Conservation (phyloP, 768 basidiomycete species). For the Mycena latifolia region DNA sequence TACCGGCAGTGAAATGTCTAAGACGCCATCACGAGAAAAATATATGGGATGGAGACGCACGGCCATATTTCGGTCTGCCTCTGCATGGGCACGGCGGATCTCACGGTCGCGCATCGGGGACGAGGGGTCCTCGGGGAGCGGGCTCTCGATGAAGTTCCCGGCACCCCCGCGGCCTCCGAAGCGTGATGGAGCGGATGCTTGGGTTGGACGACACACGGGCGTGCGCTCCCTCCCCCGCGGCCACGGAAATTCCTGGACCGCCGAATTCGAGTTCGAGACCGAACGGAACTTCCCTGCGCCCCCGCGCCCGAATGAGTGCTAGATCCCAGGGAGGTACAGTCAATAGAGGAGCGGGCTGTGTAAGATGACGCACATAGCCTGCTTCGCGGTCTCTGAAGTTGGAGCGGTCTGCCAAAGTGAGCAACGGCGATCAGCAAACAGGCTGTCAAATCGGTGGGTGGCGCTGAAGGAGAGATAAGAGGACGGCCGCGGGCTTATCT, state of each 20-base stretch:
- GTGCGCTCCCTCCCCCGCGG: conserved; percentile 28
- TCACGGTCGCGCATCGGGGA: conserved; percentile 25
- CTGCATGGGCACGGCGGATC: conserved; percentile 27
- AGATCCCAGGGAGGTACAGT: not conserved
- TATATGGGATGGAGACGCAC: conserved; percentile 5
- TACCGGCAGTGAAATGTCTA: too few relatives aligned
- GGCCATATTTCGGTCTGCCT: conserved; percentile 5
- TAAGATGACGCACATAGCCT: conserved; percentile 3
- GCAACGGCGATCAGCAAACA: too few relatives aligned
- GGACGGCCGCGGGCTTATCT: not conserved
- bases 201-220: conserved; percentile 9
- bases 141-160: conserved; percentile 27
- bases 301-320: conserved; percentile 33
- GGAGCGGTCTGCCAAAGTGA: conserved; percentile 20
- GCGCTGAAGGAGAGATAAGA: conserved; percentile 14
- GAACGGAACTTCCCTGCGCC: conserved; percentile 25
- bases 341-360: not conserved
- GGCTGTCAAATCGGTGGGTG: too few relatives aligned
- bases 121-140: conserved; percentile 10
- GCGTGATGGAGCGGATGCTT: not conserved
- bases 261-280: not conserved
- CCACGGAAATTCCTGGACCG: conserved; percentile 27
- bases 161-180: conserved; percentile 30
- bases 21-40: too few relatives aligned
- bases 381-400: not conserved